phyloP scores from a whole-genome alignment of 495 filamentous ascomycete species.

The Xylaria castorea region DNA sequence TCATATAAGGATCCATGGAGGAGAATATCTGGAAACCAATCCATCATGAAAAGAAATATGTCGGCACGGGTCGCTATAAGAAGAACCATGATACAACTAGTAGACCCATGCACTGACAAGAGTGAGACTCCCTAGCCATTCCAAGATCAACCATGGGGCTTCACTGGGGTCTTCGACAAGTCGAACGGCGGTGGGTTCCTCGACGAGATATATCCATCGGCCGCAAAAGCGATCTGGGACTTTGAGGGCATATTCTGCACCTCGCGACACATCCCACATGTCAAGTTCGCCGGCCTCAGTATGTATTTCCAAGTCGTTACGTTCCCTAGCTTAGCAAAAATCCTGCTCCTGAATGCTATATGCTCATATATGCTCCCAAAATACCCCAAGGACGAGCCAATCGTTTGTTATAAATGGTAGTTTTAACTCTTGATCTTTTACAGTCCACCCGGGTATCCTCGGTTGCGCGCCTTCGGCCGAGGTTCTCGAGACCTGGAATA shows the following conservation, averaged over 20 bases:
- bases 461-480: constrained; percentile 85
- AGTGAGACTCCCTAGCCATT: constrained; percentile 59
- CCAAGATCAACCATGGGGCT: constrained; percentile 88
- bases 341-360: too few species aligned
- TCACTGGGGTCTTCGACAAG: constrained; percentile 83
- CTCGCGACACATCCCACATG: constrained; percentile 86
- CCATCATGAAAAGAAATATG: neutral
- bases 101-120: constrained; percentile 10
- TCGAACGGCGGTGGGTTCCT: constrained; percentile 91
- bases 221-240: constrained; percentile 97
- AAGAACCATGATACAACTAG: neutral
- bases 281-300: constrained; percentile 89
- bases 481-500: constrained; percentile 74
- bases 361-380: too few species aligned
- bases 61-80: neutral
- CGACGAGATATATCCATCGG: constrained; percentile 86
- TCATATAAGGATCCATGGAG: neutral
- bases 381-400: too few species aligned
- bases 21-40: neutral
- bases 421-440: too few species aligned
- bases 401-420: too few species aligned
- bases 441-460: constrained; percentile 93
- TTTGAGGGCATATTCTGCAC: constrained; percentile 96
- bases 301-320: too few species aligned
- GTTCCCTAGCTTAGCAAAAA: too few species aligned